These are phyloP conservation scores for Iberis pinnata DNA, from an alignment of 345 rosid species.

Conservation along the genomic window DNA sequence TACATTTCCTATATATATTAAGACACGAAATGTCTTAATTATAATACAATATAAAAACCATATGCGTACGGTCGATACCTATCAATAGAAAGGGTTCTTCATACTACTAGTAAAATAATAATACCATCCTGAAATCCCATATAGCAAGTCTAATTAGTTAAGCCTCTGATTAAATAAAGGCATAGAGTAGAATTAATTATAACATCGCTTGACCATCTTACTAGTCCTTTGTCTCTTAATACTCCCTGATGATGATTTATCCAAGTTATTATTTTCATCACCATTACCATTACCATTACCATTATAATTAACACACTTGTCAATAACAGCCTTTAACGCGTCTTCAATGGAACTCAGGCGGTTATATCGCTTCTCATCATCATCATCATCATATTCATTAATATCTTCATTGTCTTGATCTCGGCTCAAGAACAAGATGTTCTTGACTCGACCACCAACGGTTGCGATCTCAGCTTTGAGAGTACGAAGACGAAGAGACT, in stretches of 20 bases:
- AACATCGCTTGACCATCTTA: slow-evolving; percentile 29
- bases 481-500: slow-evolving; percentile 64
- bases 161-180: too few species aligned
- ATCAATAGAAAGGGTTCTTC: slow-evolving; percentile 24
- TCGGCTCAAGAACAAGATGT: slow-evolving; percentile 70
- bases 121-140: too few species aligned
- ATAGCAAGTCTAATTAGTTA: too few species aligned
- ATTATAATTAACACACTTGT: slow-evolving; percentile 41
- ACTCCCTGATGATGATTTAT: slow-evolving; percentile 72
- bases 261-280: slow-evolving; percentile 47
- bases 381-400: slow-evolving; percentile 8
- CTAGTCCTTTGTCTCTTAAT: slow-evolving; percentile 84
- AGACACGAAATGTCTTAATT: slow-evolving; percentile 24
- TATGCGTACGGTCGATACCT: background rate
- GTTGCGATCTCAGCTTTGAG: slow-evolving; percentile 91
- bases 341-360: slow-evolving; percentile 74
- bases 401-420: too few species aligned
- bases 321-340: slow-evolving; percentile 88
- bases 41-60: slow-evolving; percentile 17
- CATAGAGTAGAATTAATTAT: too few species aligned
- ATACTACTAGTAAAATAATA: slow-evolving; percentile 9
- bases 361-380: slow-evolving; percentile 28
- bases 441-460: slow-evolving; percentile 88
- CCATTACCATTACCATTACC: slow-evolving; percentile 24
- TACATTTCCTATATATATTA: slow-evolving; percentile 25